Conservation (phyloP, 306 rosid species). For the Glycyrrhiza uralensis region DNA sequence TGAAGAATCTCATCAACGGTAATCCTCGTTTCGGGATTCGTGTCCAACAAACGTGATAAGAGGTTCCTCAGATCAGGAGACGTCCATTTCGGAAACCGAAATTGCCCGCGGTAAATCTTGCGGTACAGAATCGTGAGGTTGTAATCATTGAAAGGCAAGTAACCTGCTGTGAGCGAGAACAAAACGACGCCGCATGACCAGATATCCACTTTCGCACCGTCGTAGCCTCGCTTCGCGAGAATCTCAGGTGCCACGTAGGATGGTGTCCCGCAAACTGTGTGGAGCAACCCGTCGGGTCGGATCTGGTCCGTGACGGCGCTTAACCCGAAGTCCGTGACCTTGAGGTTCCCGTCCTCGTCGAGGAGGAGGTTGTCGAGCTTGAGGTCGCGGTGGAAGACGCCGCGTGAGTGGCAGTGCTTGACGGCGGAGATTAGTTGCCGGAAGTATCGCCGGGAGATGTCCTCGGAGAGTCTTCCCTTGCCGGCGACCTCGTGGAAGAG, state of each 20-base stretch:
- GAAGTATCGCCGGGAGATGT: slow-evolving; percentile 57
- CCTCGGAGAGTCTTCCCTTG: slow-evolving; percentile 52
- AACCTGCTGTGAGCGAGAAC: slow-evolving; percentile 49
- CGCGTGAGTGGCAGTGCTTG: slow-evolving; percentile 62
- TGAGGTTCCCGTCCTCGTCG: slow-evolving; percentile 57
- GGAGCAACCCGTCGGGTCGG: slow-evolving; percentile 66
- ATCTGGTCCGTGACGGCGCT: slow-evolving; percentile 51
- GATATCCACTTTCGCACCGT: slow-evolving; percentile 67
- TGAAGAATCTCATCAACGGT: slow-evolving; percentile 48
- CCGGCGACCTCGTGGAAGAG: slow-evolving; percentile 45
- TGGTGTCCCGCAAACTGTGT: slow-evolving; percentile 85
- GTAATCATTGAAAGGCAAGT: slow-evolving; percentile 70
- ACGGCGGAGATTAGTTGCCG: slow-evolving; percentile 77
- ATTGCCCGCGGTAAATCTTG: slow-evolving; percentile 74
- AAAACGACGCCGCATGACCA: slow-evolving; percentile 88
- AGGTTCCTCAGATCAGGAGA: slow-evolving; percentile 38
- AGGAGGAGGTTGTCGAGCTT: slow-evolving; percentile 80
- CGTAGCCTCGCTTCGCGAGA: slow-evolving; percentile 66
- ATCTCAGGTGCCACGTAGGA: slow-evolving; percentile 91
- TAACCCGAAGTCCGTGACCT: slow-evolving; percentile 79
- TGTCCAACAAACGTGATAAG: slow-evolving; percentile 55
- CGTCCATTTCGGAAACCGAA: slow-evolving; percentile 60
- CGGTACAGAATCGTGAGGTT: slow-evolving; percentile 52
- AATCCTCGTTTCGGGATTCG: slow-evolving; percentile 59
- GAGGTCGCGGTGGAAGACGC: slow-evolving; percentile 80